Base-by-base conservation (phyloP, 768 basidiomycete species). In the Lactarius sanguifluus region DNA sequence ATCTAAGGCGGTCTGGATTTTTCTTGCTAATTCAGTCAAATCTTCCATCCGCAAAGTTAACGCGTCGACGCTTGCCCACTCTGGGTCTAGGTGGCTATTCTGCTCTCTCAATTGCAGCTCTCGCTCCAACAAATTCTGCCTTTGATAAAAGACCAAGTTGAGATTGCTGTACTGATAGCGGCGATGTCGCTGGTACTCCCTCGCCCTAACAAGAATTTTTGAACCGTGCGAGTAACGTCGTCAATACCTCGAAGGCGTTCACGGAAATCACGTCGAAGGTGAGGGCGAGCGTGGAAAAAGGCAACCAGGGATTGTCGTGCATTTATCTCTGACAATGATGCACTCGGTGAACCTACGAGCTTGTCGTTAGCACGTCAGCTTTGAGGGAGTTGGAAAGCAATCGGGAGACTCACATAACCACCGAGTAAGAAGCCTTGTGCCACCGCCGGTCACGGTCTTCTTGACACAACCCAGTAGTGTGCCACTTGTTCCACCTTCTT, bases 271-370 rank as follows among this genome's bases (percentile, higher is more conserved):
- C 82, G 79, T 50, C 86, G 84, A 50, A 93, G 81, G 72, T 88
- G 84, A 38, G 84, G 82, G 36, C 86, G 78, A 12, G 78, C 70
- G 70, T 82, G 77, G 72, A 95, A 89, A 71, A 89, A 85, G 3
- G 87, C 82, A 28, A 95, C 91, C 7, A 94, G 76, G n/a, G 85
- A 83, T 72, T 94, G 93, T 6, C 89, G 86, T 13, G 85, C 78
- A 70, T 84, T 82, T 69, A 95, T 92, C 72, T 92, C 90, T 18
- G 73, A 68, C 15, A 87, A 76, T 1, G 90, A 92, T 3, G 89
- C 90, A 72, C 91, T 93, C 0, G 93, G 93, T 40, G 92, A 92
- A 75, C 90, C 92, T 94, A 70, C n/a, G 25, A 64, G 57, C 61
- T 40, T 66, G 20, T 57, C 15, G 28, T 56, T 54, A 64, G 23